Base-by-base conservation (phyloP, 176 grass and related monocot genomes). In the Urochloa ruziziensis region DNA sequence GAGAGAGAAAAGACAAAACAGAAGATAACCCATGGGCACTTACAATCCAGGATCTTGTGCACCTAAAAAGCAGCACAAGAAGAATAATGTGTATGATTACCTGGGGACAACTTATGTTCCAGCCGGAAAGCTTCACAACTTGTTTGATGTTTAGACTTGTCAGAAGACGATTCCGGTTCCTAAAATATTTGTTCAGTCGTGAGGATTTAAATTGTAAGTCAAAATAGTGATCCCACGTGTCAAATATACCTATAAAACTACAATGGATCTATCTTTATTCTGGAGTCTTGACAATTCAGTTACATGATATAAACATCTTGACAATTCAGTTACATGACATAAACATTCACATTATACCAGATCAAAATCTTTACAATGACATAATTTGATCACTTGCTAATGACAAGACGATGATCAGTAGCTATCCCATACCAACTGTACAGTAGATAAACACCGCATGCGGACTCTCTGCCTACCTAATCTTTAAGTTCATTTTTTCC, bases 41-140 rank as follows among this genome's bases (percentile, higher is more conserved):
- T 83, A 64, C 37, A 37, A 79, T 72, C 12, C 58, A 59, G 9
- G 18, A 84, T 72, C 15, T 36, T 74, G 30, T 18, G 18, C 40
- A 72, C 57, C 56, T 21, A 34, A 62, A 77, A 81, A 44, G 42
- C 51, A 75, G 54, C n/a, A n/a, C n/a, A 2, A 19, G 74, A 86
- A 56, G 40, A 82, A 52, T 51, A 18, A 58, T 48, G 52, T 27
- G 35, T 46, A 74, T 73, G 87, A 53, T 94, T 83, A 98, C 96
- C 92, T 88, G 84, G 80, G 62, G 79, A 86, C 39, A 95, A 30
- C 58, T 84, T 82, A 91, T 95, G 73, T 71, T 91, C 40, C 59
- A 80, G 65, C 59, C 83, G 82, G 89, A 98, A 98, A 89, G 82
- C 65, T 78, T 93, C 93, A 80, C 67, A 81, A 83, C 86, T 87